These are phyloP conservation scores for Vinca major DNA, from an alignment of 305 asterid genomes.

Conservation along the genomic window DNA sequence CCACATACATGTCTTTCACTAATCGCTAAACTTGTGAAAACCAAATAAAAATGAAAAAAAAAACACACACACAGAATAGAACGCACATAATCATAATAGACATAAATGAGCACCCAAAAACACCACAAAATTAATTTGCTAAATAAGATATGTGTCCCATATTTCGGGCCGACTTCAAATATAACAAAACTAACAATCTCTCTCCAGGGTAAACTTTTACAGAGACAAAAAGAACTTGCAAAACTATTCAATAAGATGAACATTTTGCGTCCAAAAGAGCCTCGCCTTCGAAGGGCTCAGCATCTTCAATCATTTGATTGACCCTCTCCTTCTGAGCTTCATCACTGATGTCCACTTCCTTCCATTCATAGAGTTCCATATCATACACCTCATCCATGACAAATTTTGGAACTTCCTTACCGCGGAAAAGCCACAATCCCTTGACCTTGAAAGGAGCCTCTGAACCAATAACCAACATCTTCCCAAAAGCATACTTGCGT, in stretches of 20 bases:
- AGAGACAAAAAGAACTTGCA: no score
- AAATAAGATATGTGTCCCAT: no score
- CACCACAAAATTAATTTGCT: no score
- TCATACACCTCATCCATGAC: conserved; percentile 74
- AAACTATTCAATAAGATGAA: conserved; percentile 17
- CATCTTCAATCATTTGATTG: conserved; percentile 87
- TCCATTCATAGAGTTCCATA: conserved; percentile 90
- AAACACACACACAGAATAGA: no score
- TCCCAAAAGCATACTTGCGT: conserved; percentile 89
- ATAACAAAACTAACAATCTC: no score
- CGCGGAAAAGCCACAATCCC: conserved; percentile 97
- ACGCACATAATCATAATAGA: no score
- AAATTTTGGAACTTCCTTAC: conserved; percentile 75
- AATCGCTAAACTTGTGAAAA: no score
- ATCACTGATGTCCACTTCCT: conserved; percentile 58
- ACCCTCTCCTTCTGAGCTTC: conserved; percentile 87
- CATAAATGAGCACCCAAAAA: no score
- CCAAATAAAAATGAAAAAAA: no score
- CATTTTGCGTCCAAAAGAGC: conserved; percentile 81
- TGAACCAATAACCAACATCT: conserved; percentile 71
- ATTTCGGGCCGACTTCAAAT: no score
- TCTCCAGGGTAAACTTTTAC: no score
- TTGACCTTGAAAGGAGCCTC: conserved; percentile 74
- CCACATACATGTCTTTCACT: no score
- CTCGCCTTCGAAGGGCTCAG: conserved; percentile 89